phyloP scores from a whole-genome alignment of 768 basidiomycete species.

The Jaapia argillacea region DNA sequence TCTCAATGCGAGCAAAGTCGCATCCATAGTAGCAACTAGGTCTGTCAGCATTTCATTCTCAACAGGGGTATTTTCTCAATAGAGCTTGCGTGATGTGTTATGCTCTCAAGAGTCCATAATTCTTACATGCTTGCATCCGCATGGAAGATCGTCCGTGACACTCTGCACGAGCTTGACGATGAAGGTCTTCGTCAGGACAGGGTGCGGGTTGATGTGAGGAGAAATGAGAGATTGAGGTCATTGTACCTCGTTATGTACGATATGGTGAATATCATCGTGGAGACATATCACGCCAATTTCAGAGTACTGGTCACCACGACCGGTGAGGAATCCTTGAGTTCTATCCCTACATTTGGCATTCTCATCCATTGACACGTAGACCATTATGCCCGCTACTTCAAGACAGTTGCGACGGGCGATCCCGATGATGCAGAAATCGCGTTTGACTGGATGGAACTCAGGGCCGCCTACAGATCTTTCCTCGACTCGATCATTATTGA shows the following conservation, averaged over 20 bases:
- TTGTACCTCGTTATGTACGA: constrained; percentile 58
- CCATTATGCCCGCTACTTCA: constrained; percentile 68
- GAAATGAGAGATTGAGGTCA: constrained; percentile 37
- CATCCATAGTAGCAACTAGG: constrained; percentile 51
- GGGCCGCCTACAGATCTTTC: constrained; percentile 63
- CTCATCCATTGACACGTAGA: constrained; percentile 27
- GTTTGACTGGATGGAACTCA: constrained; percentile 58
- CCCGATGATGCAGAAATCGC: constrained; percentile 40
- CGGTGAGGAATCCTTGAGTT: too few relatives aligned
- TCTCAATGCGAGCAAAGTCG: constrained; percentile 38
- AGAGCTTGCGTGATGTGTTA: constrained; percentile 2
- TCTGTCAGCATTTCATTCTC: constrained; percentile 15
- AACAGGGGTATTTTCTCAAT: constrained; percentile 3
- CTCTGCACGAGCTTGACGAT: constrained; percentile 43
- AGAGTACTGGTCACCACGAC: constrained; percentile 61
- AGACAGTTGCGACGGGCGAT: constrained; percentile 26
- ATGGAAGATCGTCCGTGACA: constrained; percentile 65
- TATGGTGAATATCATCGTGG: constrained; percentile 47
- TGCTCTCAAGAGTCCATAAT: constrained; percentile 59
- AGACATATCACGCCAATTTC: constrained; percentile 54
- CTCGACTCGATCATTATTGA: constrained; percentile 80
- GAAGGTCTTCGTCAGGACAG: constrained; percentile 43
- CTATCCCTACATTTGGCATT: not conserved
- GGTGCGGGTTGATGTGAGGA: constrained; percentile 43
- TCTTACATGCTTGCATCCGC: constrained; percentile 73